A percentile compares a stretch with the other conserved stretches of the same genome.
Evolutionary conservation across 495 filamentous ascomycete genomes (phyloP).

Genomic region (Staphylotrichum tortipilum): DNA sequence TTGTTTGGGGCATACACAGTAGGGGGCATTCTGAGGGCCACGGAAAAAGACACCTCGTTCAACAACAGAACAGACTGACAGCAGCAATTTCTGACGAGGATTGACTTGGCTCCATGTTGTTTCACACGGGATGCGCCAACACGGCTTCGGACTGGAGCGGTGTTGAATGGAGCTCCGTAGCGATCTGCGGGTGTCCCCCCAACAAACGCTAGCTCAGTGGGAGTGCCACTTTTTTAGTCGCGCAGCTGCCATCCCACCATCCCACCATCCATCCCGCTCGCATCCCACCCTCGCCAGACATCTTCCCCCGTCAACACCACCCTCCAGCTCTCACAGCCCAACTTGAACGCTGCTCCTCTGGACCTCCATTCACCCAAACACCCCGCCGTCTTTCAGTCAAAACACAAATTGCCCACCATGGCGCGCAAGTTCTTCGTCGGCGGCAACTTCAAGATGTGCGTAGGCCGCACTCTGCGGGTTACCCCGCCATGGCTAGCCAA

Average conservation of each 20-base stretch:
- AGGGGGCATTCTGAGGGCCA: background rate
- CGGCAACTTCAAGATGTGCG: slow-evolving; percentile 98
- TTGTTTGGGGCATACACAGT: too few relatives aligned
- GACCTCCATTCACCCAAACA: background rate
- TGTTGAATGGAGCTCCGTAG: background rate
- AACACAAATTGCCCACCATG: slow-evolving; percentile 47
- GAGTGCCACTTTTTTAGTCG: slow-evolving; percentile 8
- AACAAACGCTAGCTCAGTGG: too few relatives aligned
- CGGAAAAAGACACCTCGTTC: too few relatives aligned
- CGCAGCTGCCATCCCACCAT: too few relatives aligned
- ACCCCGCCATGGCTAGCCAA: slow-evolving; percentile 22
- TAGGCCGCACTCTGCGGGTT: slow-evolving; percentile 12
- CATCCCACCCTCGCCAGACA: slow-evolving; percentile 1
- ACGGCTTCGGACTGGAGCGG: too few relatives aligned
- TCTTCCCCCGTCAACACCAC: background rate
- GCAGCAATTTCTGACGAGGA: too few relatives aligned
- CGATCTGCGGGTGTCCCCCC: background rate
- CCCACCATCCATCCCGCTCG: slow-evolving; percentile 5
- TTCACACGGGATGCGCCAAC: too few relatives aligned
- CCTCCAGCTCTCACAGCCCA: background rate
- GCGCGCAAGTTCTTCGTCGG: slow-evolving; percentile 98
- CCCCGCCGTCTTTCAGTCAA: background rate
- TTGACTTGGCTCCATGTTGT: too few relatives aligned
- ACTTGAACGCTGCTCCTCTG: background rate
- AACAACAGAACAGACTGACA: too few relatives aligned